Evolutionary conservation across 1,284 basidiomycete genomes (phyloP).

Genomic region (Phylloboletellus chloephorus): DNA sequence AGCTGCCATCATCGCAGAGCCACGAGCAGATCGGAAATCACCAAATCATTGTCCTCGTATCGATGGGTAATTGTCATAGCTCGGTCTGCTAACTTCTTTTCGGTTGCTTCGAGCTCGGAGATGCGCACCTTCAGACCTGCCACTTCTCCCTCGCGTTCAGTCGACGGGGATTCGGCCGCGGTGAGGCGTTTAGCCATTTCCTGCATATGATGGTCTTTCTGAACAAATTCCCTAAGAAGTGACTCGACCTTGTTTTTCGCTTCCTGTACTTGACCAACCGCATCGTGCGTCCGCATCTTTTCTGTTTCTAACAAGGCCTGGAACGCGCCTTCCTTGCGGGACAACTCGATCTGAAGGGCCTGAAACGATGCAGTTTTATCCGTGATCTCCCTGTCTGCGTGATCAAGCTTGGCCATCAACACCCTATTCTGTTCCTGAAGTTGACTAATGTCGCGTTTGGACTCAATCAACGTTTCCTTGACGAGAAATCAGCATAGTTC

Average conservation of each 20-base stretch:
- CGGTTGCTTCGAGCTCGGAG: conserved; percentile 27
- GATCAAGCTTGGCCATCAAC: conserved; percentile 17
- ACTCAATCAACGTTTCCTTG: conserved; percentile 18
- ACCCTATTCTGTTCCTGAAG: conserved; percentile 23
- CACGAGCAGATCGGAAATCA: conserved; percentile 20
- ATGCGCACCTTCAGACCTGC: conserved; percentile 24
- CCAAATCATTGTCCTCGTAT: conserved; percentile 41
- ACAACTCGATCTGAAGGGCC: conserved; percentile 23
- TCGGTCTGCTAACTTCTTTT: conserved; percentile 24
- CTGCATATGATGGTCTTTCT: conserved; percentile 17
- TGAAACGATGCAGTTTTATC: conserved; percentile 15
- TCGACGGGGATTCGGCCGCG: conserved; percentile 18
- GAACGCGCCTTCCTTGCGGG: conserved; percentile 25
- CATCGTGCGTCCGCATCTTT: conserved; percentile 19
- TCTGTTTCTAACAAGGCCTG: conserved; percentile 25
- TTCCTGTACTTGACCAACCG: conserved; percentile 16
- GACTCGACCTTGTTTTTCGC: conserved; percentile 20
- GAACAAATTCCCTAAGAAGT: conserved; percentile 22
- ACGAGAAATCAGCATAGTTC: conserved; percentile 4
- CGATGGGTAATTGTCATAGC: conserved; percentile 31
- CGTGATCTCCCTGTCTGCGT: conserved; percentile 8
- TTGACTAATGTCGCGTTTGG: conserved; percentile 15
- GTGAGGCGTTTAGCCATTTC: conserved; percentile 24
- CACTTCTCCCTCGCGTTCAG: conserved; percentile 25
- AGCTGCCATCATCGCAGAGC: conserved; percentile 9